Evolutionary conservation across 2,329 filamentous ascomycete species (phyloP).

Genomic region (Colletotrichum endophyticum): DNA sequence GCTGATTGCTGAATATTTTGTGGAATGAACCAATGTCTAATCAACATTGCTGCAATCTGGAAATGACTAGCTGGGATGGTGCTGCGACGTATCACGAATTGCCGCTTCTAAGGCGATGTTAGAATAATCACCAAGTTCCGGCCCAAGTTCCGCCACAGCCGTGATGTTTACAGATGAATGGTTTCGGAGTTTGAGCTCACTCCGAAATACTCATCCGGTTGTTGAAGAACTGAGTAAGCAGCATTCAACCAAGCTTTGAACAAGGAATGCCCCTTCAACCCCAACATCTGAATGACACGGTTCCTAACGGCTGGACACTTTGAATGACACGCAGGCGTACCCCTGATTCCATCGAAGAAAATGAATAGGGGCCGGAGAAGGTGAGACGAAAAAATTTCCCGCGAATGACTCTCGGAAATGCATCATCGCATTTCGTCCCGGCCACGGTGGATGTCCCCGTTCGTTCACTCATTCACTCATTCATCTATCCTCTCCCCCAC

Average conservation of each 20-base stretch:
- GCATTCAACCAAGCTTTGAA: background rate
- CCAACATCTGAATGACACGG: conserved; percentile 1
- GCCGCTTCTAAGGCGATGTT: background rate
- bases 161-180: background rate
- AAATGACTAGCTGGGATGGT: background rate
- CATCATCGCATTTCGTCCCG: background rate
- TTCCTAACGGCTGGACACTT: background rate
- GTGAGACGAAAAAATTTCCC: conserved; percentile 8
- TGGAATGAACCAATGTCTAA: background rate
- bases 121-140: background rate
- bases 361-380: conserved; percentile 3
- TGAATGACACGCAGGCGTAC: conserved; percentile 13
- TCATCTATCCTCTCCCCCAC: background rate
- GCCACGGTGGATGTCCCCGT: background rate
- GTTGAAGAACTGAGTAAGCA: conserved; percentile 9
- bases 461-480: background rate
- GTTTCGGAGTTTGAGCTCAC: background rate
- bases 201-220: background rate
- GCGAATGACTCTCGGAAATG: conserved; percentile 7
- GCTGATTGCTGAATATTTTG: background rate
- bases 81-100: background rate
- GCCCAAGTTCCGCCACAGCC: background rate
- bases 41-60: background rate
- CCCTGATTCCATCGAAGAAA: background rate
- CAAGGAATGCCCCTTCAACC: conserved; percentile 12